A percentile compares a stretch with the other conserved stretches of the same genome.
Conservation (phyloP, 176 grass and related monocot species). For the Triticum urartu region DNA sequence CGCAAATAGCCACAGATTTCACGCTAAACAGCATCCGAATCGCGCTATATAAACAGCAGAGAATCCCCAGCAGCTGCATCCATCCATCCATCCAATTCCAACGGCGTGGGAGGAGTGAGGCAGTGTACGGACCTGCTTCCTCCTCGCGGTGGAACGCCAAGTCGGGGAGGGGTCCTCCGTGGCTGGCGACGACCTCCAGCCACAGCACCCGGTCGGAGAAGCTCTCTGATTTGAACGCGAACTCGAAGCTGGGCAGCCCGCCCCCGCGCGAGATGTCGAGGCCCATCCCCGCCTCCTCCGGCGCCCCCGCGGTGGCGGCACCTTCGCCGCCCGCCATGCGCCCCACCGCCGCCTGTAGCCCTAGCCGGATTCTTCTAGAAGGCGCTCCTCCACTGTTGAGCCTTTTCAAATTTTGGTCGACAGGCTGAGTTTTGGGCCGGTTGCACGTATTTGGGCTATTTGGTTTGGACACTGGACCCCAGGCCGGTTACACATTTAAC, state of each 20-base stretch:
- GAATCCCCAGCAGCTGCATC: background rate
- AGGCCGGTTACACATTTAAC: too few species aligned
- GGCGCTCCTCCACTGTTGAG: too few species aligned
- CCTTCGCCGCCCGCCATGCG: background rate
- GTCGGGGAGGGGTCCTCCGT: slow-evolving; percentile 36
- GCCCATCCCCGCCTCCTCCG: slow-evolving; percentile 34
- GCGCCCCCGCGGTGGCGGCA: background rate
- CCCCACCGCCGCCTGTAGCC: slow-evolving; percentile 24
- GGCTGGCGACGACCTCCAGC: slow-evolving; percentile 59
- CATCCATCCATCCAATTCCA: too few species aligned
- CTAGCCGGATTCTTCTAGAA: background rate
- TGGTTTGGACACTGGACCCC: too few species aligned
- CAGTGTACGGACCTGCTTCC: too few species aligned
- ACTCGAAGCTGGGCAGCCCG: slow-evolving; percentile 60
- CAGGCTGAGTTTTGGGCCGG: too few species aligned
- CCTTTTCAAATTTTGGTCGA: too few species aligned
- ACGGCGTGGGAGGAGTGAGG: too few species aligned
- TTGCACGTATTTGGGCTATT: too few species aligned
- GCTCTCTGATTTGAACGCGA: slow-evolving; percentile 76
- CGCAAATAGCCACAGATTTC: background rate
- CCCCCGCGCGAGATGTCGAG: slow-evolving; percentile 48
- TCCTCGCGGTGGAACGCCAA: slow-evolving; percentile 48
- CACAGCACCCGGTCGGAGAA: slow-evolving; percentile 74
- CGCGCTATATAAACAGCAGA: background rate
- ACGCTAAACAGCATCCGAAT: background rate